Base-by-base conservation (phyloP, 352 stramenopile genomes). In the Phytophthora pisi region DNA sequence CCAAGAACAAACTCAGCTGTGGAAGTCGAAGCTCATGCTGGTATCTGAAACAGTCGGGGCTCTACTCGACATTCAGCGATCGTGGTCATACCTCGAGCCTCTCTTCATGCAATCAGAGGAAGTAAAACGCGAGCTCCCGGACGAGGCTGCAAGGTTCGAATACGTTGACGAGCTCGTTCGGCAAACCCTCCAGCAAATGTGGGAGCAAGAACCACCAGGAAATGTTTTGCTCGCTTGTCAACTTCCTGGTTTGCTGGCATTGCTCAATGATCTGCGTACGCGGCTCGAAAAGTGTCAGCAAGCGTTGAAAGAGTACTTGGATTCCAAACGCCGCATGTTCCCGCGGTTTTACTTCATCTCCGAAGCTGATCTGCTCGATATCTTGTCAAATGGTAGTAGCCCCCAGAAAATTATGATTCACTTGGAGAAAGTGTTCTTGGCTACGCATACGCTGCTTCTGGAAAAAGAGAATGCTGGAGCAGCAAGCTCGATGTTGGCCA, bases 301-400 rank as follows among this genome's bases (percentile, higher is more conserved):
- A 74, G 93, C 88, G 1, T 75, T 99, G 16, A 96, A 93, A 54
- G 93, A 98, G 64, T 99, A 98, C 66, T 72, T 98, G n/a, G 96
- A 98, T 55, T 90, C 91, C 1, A 97, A 98, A 57, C 82, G 95
- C 1, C 78, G 91, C 0, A 74, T 97, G 36, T 98, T 99, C 47
- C 96, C 96, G 5, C 84, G 96, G 0, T 98, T 98, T 57, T 98
- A 98, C 72, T 99, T 99, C 59, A 92, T 97, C n/a, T 98, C 92
- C 0, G 95, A 98, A 68, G 86, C 92, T 0, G 95, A 98, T 68
- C 66, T 99, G 30, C 77, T 99, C 13, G 95, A 99, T 64, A 88
- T 99, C 36, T 79, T 99, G 5, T 98, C 92, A 15, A 98, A 98
- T 53, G 95, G 96, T 4, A 95, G 77, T 47, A 79, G 81, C 9